phyloP scores from a whole-genome alignment of 129 eudicot species.

The Tanacetum coccineum region DNA sequence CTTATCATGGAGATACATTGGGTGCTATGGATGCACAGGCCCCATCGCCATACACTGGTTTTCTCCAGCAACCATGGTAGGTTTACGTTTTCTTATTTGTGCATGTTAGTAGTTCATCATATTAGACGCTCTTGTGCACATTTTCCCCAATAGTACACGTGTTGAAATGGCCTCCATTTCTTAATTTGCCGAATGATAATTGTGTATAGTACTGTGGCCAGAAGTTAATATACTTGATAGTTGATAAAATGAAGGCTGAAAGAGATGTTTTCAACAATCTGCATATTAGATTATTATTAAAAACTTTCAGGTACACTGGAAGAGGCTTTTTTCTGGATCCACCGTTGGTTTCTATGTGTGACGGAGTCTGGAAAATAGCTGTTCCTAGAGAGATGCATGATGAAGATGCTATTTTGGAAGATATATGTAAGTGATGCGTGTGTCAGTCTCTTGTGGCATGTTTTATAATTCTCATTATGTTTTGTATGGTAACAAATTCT shows the following conservation, averaged over 20 bases:
- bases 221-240: too few species aligned
- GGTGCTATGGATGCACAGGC: conserved; percentile 99
- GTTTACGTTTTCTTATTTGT: conserved; percentile 12
- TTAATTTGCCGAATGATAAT: too few species aligned
- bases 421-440: conserved; percentile 45
- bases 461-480: background rate
- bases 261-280: background rate
- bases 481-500: conserved; percentile 6
- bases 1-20: conserved; percentile 96
- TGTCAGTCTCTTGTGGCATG: conserved; percentile 3
- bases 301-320: conserved; percentile 76
- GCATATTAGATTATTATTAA: conserved; percentile 6
- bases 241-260: too few species aligned
- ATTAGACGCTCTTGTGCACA: background rate
- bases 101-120: background rate
- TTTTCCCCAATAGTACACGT: too few species aligned
- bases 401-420: conserved; percentile 36
- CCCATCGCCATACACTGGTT: conserved; percentile 84
- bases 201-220: too few species aligned
- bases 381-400: conserved; percentile 49
- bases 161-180: too few species aligned
- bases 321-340: conserved; percentile 88
- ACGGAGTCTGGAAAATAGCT: conserved; percentile 64
- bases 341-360: conserved; percentile 56
- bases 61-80: conserved; percentile 97